These are phyloP conservation scores for Quercus mongolica DNA, from an alignment of 306 rosid species.

Conservation along the genomic window DNA sequence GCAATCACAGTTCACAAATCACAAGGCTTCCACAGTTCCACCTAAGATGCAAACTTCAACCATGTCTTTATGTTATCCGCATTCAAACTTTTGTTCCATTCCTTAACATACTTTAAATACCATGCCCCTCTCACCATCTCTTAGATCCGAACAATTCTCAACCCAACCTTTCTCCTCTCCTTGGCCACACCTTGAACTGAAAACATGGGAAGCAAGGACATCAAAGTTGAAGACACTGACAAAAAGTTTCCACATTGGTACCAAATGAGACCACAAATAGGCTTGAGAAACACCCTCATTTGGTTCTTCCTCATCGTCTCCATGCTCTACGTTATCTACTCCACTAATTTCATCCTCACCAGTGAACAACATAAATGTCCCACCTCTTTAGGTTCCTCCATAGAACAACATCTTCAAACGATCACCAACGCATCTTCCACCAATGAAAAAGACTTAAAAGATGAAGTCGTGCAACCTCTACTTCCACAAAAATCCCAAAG, in stretches of 20 bases:
- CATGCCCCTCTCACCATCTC: not conserved
- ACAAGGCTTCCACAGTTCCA: too few species aligned
- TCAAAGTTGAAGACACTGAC: conserved; percentile 21
- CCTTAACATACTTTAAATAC: conserved; percentile 28
- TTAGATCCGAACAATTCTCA: conserved; percentile 53
- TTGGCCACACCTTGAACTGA: conserved; percentile 3
- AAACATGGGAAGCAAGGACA: conserved; percentile 12
- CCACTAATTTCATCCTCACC: conserved; percentile 49
- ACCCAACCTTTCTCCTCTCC: conserved; percentile 14
- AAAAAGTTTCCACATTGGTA: conserved; percentile 14
- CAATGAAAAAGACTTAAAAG: not conserved
- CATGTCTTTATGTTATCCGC: not conserved
- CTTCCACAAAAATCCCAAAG: conserved; percentile 22
- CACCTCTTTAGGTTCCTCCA: conserved; percentile 21
- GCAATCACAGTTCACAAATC: too few species aligned
- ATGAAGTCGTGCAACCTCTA: not conserved
- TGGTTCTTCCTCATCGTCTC: conserved; percentile 47
- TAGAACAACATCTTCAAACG: conserved; percentile 23
- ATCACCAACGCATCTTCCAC: conserved; percentile 30
- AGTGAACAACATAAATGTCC: conserved; percentile 44
- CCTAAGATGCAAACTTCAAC: not conserved
- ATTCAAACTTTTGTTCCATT: conserved; percentile 24
- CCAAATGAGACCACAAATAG: conserved; percentile 24
- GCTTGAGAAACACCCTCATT: conserved; percentile 41
- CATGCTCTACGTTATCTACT: conserved; percentile 52